Conservation (phyloP, 1,284 basidiomycete genomes). For the Macrocystidia cucumis region DNA sequence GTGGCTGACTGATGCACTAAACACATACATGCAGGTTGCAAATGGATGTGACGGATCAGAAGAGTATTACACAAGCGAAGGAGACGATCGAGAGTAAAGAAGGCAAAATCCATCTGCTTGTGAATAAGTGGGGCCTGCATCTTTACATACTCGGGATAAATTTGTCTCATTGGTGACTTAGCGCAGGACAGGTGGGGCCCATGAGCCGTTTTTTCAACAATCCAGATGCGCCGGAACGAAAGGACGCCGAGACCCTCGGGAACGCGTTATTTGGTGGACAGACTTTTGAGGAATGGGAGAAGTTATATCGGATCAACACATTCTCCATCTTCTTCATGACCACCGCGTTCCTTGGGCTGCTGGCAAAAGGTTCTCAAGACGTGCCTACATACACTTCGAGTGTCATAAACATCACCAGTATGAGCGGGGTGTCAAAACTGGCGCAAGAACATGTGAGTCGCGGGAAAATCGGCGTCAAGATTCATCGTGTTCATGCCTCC, state of each 20-base stretch:
- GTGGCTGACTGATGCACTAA: background rate
- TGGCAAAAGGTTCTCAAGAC: slow-evolving; percentile 63
- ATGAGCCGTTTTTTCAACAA: slow-evolving; percentile 49
- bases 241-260: slow-evolving; percentile 55
- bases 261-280: slow-evolving; percentile 62
- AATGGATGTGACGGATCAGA: slow-evolving; percentile 67
- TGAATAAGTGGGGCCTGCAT: slow-evolving; percentile 59
- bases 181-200: slow-evolving; percentile 69
- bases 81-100: slow-evolving; percentile 49
- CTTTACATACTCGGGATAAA: slow-evolving; percentile 1
- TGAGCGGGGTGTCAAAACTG: slow-evolving; percentile 61
- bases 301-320: slow-evolving; percentile 58
- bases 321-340: slow-evolving; percentile 71
- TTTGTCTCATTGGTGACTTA: slow-evolving; percentile 19
- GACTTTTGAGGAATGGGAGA: slow-evolving; percentile 51
- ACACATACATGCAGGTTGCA: slow-evolving; percentile 35
- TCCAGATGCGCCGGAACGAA: slow-evolving; percentile 44
- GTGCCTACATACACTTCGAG: slow-evolving; percentile 45
- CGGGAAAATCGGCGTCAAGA: background rate
- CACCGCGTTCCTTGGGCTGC: slow-evolving; percentile 66
- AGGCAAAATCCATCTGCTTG: slow-evolving; percentile 68
- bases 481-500: slow-evolving; percentile 5
- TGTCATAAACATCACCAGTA: slow-evolving; percentile 72
- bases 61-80: slow-evolving; percentile 52
- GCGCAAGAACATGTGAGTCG: slow-evolving; percentile 65